Conservation (phyloP, 2,329 filamentous ascomycete species). For the Colletotrichum sp. region DNA sequence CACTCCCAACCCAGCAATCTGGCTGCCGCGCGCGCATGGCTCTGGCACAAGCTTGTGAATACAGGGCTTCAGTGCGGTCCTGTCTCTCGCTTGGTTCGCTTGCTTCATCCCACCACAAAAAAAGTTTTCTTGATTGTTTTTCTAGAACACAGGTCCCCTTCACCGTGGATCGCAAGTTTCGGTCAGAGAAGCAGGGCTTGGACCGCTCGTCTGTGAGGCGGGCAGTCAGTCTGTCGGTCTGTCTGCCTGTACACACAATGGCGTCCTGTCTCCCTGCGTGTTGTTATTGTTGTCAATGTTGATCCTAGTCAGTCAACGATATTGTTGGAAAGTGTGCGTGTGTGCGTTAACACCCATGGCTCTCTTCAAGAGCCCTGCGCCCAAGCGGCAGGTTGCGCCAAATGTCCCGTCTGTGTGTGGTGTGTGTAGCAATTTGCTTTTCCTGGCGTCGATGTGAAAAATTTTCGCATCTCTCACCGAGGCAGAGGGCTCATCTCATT, state of each 20-base stretch:
- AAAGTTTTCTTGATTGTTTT: neutral
- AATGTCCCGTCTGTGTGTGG: neutral
- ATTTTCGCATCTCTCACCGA: constrained; percentile 17
- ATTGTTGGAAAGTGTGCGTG: neutral
- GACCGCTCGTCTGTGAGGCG: neutral
- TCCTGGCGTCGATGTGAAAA: constrained; percentile 14
- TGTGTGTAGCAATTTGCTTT: constrained; percentile 18
- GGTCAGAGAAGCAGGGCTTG: neutral
- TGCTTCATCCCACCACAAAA: constrained; percentile 8
- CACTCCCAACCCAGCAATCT: constrained; percentile 7
- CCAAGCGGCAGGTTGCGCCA: constrained; percentile 13
- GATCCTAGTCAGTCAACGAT: neutral
- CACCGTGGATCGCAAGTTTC: neutral
- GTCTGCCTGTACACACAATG: neutral
- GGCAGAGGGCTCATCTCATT: constrained; percentile 1
- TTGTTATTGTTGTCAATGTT: constrained; percentile 4
- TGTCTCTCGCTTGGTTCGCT: constrained; percentile 17
- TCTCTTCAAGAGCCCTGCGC: neutral
- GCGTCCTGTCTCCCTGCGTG: neutral
- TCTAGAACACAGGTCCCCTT: neutral
- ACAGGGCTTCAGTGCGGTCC: constrained; percentile 5
- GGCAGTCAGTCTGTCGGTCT: neutral
- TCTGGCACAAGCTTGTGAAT: constrained; percentile 8
- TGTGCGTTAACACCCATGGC: neutral
- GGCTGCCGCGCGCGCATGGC: neutral